phyloP scores from a whole-genome alignment of 805 yeast species.

The Barnettozyma californica region DNA sequence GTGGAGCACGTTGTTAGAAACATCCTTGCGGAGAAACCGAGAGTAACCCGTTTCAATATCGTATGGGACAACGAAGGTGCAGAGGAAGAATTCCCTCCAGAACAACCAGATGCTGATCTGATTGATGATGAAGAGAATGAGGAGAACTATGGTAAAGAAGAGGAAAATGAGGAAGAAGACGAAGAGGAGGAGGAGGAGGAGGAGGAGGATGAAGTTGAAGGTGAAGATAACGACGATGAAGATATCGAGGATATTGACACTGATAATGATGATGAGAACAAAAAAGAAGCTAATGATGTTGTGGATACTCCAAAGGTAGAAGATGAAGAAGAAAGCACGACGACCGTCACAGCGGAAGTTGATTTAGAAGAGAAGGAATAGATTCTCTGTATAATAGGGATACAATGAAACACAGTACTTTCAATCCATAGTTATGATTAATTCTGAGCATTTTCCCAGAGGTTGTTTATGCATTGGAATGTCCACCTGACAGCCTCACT shows the following conservation, averaged over 20 bases:
- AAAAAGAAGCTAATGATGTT: slow-evolving; percentile 32
- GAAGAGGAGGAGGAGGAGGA: slow-evolving; percentile 44
- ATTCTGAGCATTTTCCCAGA: slow-evolving; percentile 27
- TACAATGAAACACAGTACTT: neutral
- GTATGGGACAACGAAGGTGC: slow-evolving; percentile 86
- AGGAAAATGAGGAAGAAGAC: slow-evolving; percentile 39
- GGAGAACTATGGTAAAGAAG: slow-evolving; percentile 49
- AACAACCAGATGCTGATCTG: slow-evolving; percentile 59
- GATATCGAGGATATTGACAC: slow-evolving; percentile 38
- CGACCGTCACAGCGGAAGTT: slow-evolving; percentile 1
- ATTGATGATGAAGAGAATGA: slow-evolving; percentile 61
- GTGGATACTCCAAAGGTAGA: slow-evolving; percentile 20
- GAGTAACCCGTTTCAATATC: slow-evolving; percentile 94
- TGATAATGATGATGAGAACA: slow-evolving; percentile 34
- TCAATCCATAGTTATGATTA: neutral
- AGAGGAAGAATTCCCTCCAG: slow-evolving; percentile 72
- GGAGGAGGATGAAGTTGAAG: slow-evolving; percentile 37
- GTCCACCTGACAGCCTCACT: slow-evolving; percentile 29
- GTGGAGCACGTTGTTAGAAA: slow-evolving; percentile 92
- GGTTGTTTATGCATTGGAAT: slow-evolving; percentile 38
- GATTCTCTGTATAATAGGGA: neutral
- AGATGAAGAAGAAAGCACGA: slow-evolving; percentile 8
- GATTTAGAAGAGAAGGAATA: neutral
- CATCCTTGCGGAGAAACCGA: slow-evolving; percentile 92
- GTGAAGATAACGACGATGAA: slow-evolving; percentile 36